These are phyloP conservation scores for Prunus yedoensis DNA, from an alignment of 331 rosid species.

Conservation along the genomic window DNA sequence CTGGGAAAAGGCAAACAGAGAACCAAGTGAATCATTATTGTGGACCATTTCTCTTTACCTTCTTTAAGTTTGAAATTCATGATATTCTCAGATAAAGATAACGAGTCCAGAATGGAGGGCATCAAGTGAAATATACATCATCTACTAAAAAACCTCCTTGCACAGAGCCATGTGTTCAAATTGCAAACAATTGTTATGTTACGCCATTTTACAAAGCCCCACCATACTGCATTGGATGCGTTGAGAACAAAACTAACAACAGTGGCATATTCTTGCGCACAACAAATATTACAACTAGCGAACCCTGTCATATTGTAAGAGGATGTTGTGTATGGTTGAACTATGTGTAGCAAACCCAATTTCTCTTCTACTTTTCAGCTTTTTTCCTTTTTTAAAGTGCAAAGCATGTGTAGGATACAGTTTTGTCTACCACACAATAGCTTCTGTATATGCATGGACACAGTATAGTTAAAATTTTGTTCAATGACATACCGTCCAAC, in stretches of 20 bases:
- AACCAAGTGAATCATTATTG: neutral
- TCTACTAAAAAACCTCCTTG: neutral
- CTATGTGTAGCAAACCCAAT: neutral
- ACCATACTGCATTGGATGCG: neutral
- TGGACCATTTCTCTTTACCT: neutral
- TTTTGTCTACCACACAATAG: neutral
- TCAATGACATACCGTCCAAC: conserved; percentile 68
- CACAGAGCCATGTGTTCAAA: neutral
- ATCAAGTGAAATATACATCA: neutral
- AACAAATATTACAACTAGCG: neutral
- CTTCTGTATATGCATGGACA: neutral
- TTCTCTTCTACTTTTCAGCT: neutral
- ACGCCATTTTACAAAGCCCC: neutral
- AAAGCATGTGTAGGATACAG: neutral
- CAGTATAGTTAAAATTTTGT: conserved; percentile 8
- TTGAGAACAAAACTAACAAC: neutral
- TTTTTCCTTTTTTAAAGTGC: neutral
- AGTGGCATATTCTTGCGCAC: neutral
- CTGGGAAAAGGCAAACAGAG: neutral
- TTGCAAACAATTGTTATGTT: neutral
- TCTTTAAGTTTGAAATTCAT: neutral
- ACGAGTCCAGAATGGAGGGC: neutral
- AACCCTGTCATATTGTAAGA: neutral
- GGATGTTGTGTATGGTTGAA: neutral
- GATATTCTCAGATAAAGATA: neutral